Base-by-base conservation (phyloP, 371 early-diverging fungal species). In the Syncephalis fuscata region DNA sequence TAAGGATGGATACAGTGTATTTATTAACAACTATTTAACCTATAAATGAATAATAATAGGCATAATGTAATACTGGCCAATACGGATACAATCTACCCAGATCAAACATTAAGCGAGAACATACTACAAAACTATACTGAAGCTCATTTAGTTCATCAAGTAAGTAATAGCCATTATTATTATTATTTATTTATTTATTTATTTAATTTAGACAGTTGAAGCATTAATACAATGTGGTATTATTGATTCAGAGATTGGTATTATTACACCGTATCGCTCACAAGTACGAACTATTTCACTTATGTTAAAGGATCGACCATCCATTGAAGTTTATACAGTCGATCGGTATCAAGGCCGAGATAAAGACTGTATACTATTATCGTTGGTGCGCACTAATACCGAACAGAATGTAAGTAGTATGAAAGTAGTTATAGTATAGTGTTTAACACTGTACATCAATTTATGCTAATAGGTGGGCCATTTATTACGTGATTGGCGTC, bases 341-440 rank as follows among this genome's bases (percentile, higher is more conserved):
- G 94, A 96, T 60, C 76, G 81, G 49, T 92, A 78, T 55, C 94
- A 96, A 61, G 95, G 95, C 16, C 74, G 88, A n/a, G 95, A 92
- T 58, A 89, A 88, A 64, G 82, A 78, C 1, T 83, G 80, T 55
- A 82, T 89, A 5, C 61, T 95, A 27, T 70, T 86, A 10, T 96
- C 89, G 22, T 72, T 89, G 49, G 98, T 90, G 42, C 77, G 92
- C 39, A 85, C 75, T 52, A 96, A 90, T 66, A 44, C 57, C 0
- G 63, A 70, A 2, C 67, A 63, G 44, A 78, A 74, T 48, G 85
- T 78, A 65, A 64, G 61, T 27, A 17, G 9, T 15, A 9, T 8
- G 24, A 38, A 25, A 10, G 4, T 11, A 32, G 0, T 19, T 16
- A 23, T 17, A 45, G 23, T 54, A 15, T 40, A 15, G 37, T 22